Base-by-base conservation (phyloP, 371 early-diverging fungal genomes). In the Choanephora cucurbitarum region DNA sequence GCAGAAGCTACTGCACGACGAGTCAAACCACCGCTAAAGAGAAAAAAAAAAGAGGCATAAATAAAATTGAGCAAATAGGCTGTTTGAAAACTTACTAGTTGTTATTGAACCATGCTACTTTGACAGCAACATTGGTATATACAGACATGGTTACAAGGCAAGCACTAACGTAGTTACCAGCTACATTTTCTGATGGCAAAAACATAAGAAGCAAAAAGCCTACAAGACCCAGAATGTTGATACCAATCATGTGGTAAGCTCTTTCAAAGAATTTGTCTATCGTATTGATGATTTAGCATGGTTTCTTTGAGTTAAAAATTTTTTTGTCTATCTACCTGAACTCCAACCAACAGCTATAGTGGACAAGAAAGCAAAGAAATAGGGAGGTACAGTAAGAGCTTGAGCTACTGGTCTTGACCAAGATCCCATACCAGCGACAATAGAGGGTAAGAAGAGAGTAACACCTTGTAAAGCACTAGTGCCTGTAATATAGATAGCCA, bases 401-500 rank as follows among this genome's bases (percentile, higher is more conserved):
- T 75, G 75, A 5, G 70, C 64, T 0, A 49, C 60, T n/a, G 72
- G 62, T n/a, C 42, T 58, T 1, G 65, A 58, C 76, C 76, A 76
- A 7, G 52, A 47, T 4, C 76, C 76, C 70, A 76, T 67, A 28
- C 55, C 61, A 1, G 58, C 52, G 2, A 63, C 41, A 42, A 71
- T 71, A 3, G 73, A 73, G 22, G 76, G 76, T 23, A 76, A 55
- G 23, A 76, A 76, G 18, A 72, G 45, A 15, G 72, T 72, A 3
- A 76, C 68, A 1, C 76, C 76, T 57, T 76, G 76, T 4, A 76
- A 40, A 15, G 76, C 67, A 53, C 55, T 64, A 1, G 76, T 72
- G 6, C 76, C 76, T 1, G 60, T 41, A 24, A 76, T 70, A 24
- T 76, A 76, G 23, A 76, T 72, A 8, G 53, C 18, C 66, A 66